Percentiles rank a stretch among this genome's conserved stretches.
Conservation (phyloP, 306 rosid genomes). For the Urtica urens region DNA sequence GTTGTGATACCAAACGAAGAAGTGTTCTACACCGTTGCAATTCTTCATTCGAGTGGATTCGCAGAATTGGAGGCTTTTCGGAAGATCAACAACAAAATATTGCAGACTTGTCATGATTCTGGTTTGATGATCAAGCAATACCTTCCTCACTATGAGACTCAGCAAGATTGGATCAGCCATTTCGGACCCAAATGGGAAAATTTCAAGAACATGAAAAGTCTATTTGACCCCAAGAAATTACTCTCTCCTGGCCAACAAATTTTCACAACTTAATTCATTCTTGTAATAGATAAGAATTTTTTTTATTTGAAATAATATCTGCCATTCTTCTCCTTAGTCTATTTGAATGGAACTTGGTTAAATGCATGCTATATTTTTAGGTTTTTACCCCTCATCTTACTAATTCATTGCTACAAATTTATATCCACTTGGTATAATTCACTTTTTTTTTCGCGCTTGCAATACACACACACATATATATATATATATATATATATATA, state of each 20-base stretch:
- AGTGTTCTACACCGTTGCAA: conserved; percentile 36
- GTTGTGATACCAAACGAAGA: conserved; percentile 58
- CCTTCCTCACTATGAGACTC: conserved; percentile 39
- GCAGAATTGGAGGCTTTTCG: conserved; percentile 22
- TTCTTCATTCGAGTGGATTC: conserved; percentile 31
- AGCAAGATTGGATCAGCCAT: conserved; percentile 40
- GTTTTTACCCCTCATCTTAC: too few species aligned
- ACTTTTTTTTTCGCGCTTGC: background rate
- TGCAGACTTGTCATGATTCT: conserved; percentile 31
- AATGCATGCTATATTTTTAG: too few species aligned
- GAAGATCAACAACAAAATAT: conserved; percentile 29
- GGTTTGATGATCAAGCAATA: conserved; percentile 44
- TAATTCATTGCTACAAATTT: too few species aligned
- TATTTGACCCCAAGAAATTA: conserved; percentile 56
- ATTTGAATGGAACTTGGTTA: too few species aligned
- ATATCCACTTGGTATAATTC: too few species aligned
- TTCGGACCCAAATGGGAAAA: conserved; percentile 57
- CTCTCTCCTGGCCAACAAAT: conserved; percentile 75
- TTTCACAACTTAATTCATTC: too few species aligned
- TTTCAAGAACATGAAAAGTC: conserved; percentile 31
- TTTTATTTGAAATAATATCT: too few species aligned
- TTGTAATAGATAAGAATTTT: too few species aligned
- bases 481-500: background rate
- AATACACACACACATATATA: background rate
- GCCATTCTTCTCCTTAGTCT: too few species aligned